Evolutionary conservation across 108 stramenopile species (phyloP), one percentile per base, ranked within the genome.

Genomic region (Nitzschia sp.): DNA sequence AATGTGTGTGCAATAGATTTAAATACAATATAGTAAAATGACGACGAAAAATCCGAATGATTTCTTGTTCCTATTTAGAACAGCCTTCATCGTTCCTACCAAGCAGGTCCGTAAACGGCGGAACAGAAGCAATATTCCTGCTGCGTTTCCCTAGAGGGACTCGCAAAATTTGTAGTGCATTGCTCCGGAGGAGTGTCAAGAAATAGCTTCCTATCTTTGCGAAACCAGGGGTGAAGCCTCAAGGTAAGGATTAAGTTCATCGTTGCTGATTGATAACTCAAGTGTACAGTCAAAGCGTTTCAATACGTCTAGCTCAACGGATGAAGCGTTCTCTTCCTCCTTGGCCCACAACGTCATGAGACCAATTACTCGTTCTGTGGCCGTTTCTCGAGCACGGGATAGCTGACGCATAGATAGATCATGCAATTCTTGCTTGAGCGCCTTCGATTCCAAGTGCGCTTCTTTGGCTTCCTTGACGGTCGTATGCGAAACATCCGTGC

Each of bases 381-480:
- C 80, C 9, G 83, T 77, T 74, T 93, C 92, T 23, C 85, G 79
- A 16, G 87, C 77, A 50, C 87, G 75, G 23, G 73, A 71, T 38
- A 90, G 80, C 32, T 87, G 77, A 33, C 85, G 81, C 58, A 81
- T 84, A 1, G 89, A 82, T 41, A 93, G 77, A 32, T 82, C 81
- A 52, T 83, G 77, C 58, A 93, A 63, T 44, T 90, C 92, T 45
- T 75, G 44, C 66, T 93, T 93, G 3, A 93, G 65, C 8, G 72
- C 45, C 72, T 93, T 93, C 72, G 88, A 89, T 63, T 79, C 74
- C 45, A 93, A 67, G 55, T 93, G 92, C 38, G 77, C 75, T 74
- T 90, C 92, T 78, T 93, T 93, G 19, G 86, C 76, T 65, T 89
- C 86, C 66, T 85, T 87, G n/a, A 93, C 88, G 22, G 79, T 81